phyloP scores from a whole-genome alignment of 176 grass and related monocot genomes.

The Carex cristatella region DNA sequence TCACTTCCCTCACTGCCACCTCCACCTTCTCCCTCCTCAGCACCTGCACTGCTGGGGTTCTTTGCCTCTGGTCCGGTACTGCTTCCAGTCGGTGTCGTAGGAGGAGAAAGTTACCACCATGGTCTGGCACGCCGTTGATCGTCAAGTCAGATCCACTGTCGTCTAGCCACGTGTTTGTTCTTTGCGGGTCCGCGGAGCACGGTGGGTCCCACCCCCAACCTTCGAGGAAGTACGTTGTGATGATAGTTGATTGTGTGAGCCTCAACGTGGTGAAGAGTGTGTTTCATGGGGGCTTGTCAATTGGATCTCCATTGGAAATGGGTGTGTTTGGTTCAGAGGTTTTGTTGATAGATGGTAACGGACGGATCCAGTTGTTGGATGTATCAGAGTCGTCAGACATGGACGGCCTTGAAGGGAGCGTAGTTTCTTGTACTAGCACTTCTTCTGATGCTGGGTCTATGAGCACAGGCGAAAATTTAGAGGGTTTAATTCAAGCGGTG shows the following conservation, averaged over 20 bases:
- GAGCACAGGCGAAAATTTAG: slow-evolving; percentile 14
- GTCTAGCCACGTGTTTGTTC: slow-evolving; percentile 40
- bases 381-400: slow-evolving; percentile 29
- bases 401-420: slow-evolving; percentile 23
- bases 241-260: slow-evolving; percentile 60
- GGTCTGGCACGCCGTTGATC: slow-evolving; percentile 66
- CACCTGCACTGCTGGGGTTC: slow-evolving; percentile 53
- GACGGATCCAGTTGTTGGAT: slow-evolving; percentile 37
- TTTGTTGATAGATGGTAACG: slow-evolving; percentile 55
- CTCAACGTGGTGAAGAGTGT: slow-evolving; percentile 55
- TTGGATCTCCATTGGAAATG: slow-evolving; percentile 40
- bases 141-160: slow-evolving; percentile 33
- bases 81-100: slow-evolving; percentile 53
- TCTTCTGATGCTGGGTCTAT: slow-evolving; percentile 18
- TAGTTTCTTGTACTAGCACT: slow-evolving; percentile 7
- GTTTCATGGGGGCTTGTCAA: slow-evolving; percentile 53
- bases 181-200: slow-evolving; percentile 51
- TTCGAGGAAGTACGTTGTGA: slow-evolving; percentile 35
- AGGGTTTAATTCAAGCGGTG: slow-evolving; percentile 38
- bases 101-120: slow-evolving; percentile 67
- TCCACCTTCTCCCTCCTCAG: slow-evolving; percentile 37
- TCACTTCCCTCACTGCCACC: slow-evolving; percentile 34
- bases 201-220: slow-evolving; percentile 10
- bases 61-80: slow-evolving; percentile 62
- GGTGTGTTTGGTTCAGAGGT: slow-evolving; percentile 30